Base-by-base conservation (phyloP, 352 stramenopile genomes). In the Phytophthora cryptogea region DNA sequence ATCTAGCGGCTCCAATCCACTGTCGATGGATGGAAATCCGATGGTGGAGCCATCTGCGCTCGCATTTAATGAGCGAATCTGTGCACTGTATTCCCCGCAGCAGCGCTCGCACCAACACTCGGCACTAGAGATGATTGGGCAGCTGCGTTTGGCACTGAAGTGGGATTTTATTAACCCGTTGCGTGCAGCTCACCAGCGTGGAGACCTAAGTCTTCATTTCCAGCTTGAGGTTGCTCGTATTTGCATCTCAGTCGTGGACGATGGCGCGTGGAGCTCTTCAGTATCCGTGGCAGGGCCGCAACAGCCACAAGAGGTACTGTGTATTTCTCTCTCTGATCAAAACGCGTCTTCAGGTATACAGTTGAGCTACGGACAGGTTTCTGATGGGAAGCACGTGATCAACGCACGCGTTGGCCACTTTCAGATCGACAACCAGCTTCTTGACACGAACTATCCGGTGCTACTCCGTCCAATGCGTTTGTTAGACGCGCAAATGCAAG, bases 381-480 rank as follows among this genome's bases (percentile, higher is more conserved):
- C 80, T 1, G 83, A 88, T 42, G 79, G 75, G 17, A 81, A 86
- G 20, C 81, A 95, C 43, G 82, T 95, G 17, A 54, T 93, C 16
- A 95, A 95, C 48, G 78, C 82, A 11, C 72, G 83, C 0, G 59
- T 95, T 7, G 83, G 82, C 1, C 86, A 95, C 59, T 75, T 94
- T 47, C 86, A 95, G 59, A 72, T 95, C 26, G 86, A 95, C 65
- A 95, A 94, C 42, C 86, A 95, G 54, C 65, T 95, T 20, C 49
- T 94, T 0, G 86, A 94, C 31, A 94, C 86, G 9, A 92, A 92
- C 42, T 95, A 94, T 35, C 84, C 84, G 0, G 86, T 95, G 10
- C 66, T 93, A 60, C 52, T 95, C 2, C 76, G 71, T 40, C 86
- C 86, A 2, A 85, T 95, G 40, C 76, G 82, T 26, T 59, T 91